Conservation (phyloP, 805 yeast species). For the Ogataea naganishii region DNA sequence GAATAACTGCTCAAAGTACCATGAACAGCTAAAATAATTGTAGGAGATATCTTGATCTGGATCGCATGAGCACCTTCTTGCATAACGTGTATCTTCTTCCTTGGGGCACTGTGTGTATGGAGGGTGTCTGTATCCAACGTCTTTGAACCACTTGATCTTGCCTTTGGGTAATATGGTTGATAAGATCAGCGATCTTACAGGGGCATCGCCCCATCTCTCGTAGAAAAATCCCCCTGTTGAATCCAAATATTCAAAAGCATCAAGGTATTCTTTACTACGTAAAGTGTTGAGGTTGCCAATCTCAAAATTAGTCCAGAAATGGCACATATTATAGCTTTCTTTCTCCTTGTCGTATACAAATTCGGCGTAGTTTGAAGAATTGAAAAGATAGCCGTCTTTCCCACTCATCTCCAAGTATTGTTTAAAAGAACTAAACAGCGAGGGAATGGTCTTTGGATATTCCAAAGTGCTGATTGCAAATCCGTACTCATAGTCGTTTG, state of each 20-base stretch:
- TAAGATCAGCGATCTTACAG: conserved; percentile 62
- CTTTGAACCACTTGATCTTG: conserved; percentile 65
- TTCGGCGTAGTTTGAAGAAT: conserved; percentile 41
- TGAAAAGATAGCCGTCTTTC: conserved; percentile 29
- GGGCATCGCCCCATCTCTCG: conserved; percentile 93
- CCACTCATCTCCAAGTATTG: conserved; percentile 25
- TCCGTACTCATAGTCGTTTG: conserved; percentile 58
- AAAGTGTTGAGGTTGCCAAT: conserved; percentile 65
- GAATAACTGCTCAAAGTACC: conserved; percentile 18
- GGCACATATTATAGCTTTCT: conserved; percentile 63
- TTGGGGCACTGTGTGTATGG: conserved; percentile 79
- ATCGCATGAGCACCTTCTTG: conserved; percentile 63
- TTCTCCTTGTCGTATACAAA: conserved; percentile 58
- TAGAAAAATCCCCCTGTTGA: conserved; percentile 80
- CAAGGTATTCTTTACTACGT: conserved; percentile 56
- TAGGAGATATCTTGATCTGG: conserved; percentile 64
- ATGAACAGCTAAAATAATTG: conserved; percentile 28
- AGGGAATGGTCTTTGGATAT: conserved; percentile 55
- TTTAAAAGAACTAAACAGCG: conserved; percentile 33
- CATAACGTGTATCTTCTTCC: conserved; percentile 40
- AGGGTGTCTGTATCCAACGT: conserved; percentile 71
- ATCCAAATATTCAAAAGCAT: conserved; percentile 64
- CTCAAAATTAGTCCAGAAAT: conserved; percentile 87
- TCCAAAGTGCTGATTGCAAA: conserved; percentile 71
- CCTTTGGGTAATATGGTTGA: conserved; percentile 60